These are phyloP conservation scores for Microdochium bolleyi DNA, from an alignment of 2,329 filamentous ascomycete genomes.

Conservation along the genomic window DNA sequence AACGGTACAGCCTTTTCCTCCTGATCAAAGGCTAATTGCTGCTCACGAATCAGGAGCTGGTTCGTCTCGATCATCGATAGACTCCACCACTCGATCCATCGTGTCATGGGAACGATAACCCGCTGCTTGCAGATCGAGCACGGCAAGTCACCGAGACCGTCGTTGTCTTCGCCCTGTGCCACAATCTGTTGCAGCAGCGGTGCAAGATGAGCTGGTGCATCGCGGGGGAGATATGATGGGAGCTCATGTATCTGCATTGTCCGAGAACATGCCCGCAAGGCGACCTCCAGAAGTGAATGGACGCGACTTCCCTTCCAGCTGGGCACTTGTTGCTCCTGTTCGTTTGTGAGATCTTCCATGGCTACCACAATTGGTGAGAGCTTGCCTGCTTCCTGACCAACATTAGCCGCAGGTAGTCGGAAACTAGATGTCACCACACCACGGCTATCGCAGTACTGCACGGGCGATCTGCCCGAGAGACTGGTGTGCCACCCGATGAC, in stretches of 20 bases:
- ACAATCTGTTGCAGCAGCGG: constrained; percentile 29
- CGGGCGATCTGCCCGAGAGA: constrained; percentile 15
- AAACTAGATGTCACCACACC: constrained; percentile 18
- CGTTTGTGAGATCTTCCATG: constrained; percentile 12
- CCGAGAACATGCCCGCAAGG: constrained; percentile 36
- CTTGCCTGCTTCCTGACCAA: not conserved
- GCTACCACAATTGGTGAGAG: constrained; percentile 5
- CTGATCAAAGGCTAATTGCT: not conserved
- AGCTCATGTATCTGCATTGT: constrained; percentile 34
- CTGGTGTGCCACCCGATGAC: constrained; percentile 10
- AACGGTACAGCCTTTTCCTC: constrained; percentile 36
- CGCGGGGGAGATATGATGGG: constrained; percentile 30
- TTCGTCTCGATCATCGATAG: constrained; percentile 9
- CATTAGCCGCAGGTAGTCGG: constrained; percentile 9
- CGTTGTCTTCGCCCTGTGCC: constrained; percentile 28
- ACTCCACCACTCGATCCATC: constrained; percentile 59
- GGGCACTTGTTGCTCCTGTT: constrained; percentile 1
- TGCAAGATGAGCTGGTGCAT: constrained; percentile 28
- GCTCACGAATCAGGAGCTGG: constrained; percentile 5
- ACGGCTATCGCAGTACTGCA: constrained; percentile 21
- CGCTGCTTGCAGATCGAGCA: constrained; percentile 44
- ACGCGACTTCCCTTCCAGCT: constrained; percentile 23
- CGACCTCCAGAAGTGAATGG: constrained; percentile 42
- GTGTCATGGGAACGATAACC: constrained; percentile 40
- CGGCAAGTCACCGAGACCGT: constrained; percentile 32